phyloP scores from a whole-genome alignment of 202 grass and related monocot species.

The Schoenoplectus triqueter region DNA sequence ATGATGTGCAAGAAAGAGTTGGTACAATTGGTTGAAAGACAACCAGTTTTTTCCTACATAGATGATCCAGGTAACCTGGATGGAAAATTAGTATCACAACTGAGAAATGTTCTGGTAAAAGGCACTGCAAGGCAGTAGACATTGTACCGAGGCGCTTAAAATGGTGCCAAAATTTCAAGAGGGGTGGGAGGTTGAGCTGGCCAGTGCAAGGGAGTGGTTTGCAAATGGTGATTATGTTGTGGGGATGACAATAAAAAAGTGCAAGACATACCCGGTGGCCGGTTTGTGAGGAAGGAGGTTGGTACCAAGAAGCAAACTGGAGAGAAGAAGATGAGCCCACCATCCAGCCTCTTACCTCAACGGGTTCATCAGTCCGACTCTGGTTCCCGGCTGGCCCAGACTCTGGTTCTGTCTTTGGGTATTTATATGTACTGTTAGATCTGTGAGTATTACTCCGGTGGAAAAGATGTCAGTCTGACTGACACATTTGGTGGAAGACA shows the following conservation, averaged over 20 bases:
- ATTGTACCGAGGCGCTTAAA: slow-evolving; percentile 35
- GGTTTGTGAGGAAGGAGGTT: slow-evolving; percentile 46
- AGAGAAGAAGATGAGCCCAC: slow-evolving; percentile 47
- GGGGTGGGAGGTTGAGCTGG: slow-evolving; percentile 38
- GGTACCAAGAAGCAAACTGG: slow-evolving; percentile 43
- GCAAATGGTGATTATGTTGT: slow-evolving; percentile 17
- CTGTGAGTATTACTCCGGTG: too few relatives aligned
- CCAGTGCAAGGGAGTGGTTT: slow-evolving; percentile 32
- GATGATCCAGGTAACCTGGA: slow-evolving; percentile 41
- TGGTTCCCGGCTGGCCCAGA: too few relatives aligned
- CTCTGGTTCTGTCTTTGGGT: too few relatives aligned
- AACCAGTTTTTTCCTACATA: slow-evolving; percentile 44
- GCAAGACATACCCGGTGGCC: slow-evolving; percentile 42
- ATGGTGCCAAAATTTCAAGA: slow-evolving; percentile 44
- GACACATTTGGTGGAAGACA: too few relatives aligned
- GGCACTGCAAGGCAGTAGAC: slow-evolving; percentile 21
- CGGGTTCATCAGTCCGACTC: too few relatives aligned
- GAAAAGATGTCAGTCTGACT: too few relatives aligned
- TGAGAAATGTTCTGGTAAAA: slow-evolving; percentile 47
- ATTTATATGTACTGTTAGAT: too few relatives aligned
- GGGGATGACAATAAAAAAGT: slow-evolving; percentile 33
- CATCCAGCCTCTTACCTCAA: too few relatives aligned
- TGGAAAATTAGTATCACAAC: slow-evolving; percentile 36
- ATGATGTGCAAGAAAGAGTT: slow-evolving; percentile 40
- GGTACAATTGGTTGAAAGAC: slow-evolving; percentile 38